A percentile compares a stretch with the other conserved stretches of the same genome.
These are phyloP conservation scores for Grosmannia huntii DNA, from an alignment of 2,329 filamentous ascomycete genomes.

Conservation along the genomic window DNA sequence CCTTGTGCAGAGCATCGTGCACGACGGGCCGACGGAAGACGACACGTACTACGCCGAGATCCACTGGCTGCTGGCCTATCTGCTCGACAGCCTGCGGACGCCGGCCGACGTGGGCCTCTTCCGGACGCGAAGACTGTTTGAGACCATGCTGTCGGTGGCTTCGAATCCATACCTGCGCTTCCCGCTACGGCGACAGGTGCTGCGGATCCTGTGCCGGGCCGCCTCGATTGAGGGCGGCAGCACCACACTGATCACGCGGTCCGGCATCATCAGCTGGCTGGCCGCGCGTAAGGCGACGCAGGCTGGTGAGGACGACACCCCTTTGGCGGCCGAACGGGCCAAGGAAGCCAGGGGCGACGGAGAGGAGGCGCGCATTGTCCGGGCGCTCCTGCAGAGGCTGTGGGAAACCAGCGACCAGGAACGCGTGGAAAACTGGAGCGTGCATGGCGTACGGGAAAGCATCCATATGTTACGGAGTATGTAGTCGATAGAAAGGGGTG, in stretches of 20 bases:
- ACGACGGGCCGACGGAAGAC: constrained; percentile 56
- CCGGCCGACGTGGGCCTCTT: constrained; percentile 46
- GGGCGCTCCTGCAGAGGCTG: constrained; percentile 42
- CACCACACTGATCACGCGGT: constrained; percentile 67
- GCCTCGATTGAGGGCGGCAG: constrained; percentile 58
- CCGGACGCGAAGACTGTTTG: constrained; percentile 54
- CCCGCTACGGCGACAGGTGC: constrained; percentile 44
- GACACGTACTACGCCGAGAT: constrained; percentile 62
- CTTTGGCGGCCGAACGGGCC: neutral
- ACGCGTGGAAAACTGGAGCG: constrained; percentile 56
- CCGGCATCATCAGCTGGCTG: constrained; percentile 64
- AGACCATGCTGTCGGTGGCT: constrained; percentile 59
- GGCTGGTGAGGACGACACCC: neutral
- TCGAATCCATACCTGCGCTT: constrained; percentile 50
- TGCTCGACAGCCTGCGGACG: constrained; percentile 54
- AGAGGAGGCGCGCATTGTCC: constrained; percentile 36
- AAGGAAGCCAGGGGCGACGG: neutral
- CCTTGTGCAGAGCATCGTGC: constrained; percentile 49
- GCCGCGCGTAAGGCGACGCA: constrained; percentile 38
- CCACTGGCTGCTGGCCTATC: constrained; percentile 59
- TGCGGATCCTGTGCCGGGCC: constrained; percentile 52
- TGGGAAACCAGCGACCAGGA: constrained; percentile 54
- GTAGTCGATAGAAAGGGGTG: neutral
- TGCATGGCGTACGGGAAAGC: constrained; percentile 24
- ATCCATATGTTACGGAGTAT: neutral